Evolutionary conservation across 345 rosid genomes (phyloP).

Genomic region (Murraya paniculata): DNA sequence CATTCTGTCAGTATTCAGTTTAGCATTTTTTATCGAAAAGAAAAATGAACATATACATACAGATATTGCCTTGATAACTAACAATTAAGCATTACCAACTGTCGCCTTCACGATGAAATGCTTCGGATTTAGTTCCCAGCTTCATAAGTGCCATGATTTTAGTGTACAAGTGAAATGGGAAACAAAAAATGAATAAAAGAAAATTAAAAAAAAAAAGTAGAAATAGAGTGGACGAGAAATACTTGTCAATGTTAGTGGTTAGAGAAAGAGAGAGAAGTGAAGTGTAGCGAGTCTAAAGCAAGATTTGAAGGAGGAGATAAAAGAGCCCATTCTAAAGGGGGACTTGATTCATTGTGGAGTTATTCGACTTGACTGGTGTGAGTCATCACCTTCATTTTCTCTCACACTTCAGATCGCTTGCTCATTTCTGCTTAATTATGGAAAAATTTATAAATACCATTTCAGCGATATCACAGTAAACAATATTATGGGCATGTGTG

Average conservation of each 20-base stretch:
- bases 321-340: conserved; percentile 12
- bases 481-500: fast-evolving
- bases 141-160: conserved; percentile 61
- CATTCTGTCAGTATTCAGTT: too few species aligned
- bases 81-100: conserved; percentile 35
- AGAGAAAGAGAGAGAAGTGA: conserved; percentile 13
- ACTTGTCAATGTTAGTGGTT: conserved; percentile 9
- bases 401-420: conserved; percentile 6
- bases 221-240: background rate
- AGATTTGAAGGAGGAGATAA: conserved; percentile 17
- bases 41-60: too few species aligned
- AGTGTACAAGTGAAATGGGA: background rate
- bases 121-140: conserved; percentile 72
- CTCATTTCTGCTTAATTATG: too few species aligned
- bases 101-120: conserved; percentile 59
- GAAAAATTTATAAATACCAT: too few species aligned
- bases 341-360: background rate
- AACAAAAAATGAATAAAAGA: background rate
- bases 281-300: conserved; percentile 42
- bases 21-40: too few species aligned
- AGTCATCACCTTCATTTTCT: conserved; percentile 24
- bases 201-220: background rate
- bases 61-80: background rate
- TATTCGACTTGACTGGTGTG: conserved; percentile 6
- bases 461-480: fast-evolving